These are phyloP conservation scores for Naganishia randhawae DNA, from an alignment of 768 basidiomycete species.

Conservation along the genomic window DNA sequence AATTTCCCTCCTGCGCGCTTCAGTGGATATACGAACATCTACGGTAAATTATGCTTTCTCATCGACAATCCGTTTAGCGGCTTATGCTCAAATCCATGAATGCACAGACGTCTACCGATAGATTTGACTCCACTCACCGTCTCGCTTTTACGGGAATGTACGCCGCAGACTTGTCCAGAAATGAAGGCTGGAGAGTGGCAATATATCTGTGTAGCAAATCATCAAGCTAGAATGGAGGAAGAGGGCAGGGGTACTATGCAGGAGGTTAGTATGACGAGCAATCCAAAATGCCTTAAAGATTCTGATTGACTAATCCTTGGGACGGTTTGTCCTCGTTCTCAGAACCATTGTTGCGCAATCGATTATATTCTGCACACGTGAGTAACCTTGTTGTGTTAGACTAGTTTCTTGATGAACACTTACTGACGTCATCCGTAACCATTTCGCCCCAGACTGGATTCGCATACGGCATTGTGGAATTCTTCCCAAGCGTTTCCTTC, in stretches of 20 bases:
- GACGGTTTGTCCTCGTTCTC: not conserved
- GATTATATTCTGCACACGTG: conserved; percentile 64
- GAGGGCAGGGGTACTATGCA: conserved; percentile 69
- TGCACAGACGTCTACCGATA: conserved; percentile 46
- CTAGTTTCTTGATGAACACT: not conserved
- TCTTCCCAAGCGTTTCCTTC: conserved; percentile 89
- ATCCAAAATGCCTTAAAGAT: not conserved
- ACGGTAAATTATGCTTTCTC: conserved; percentile 35
- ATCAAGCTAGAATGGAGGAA: conserved; percentile 1
- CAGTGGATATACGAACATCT: conserved; percentile 53
- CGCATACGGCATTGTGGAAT: conserved; percentile 84
- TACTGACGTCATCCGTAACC: not conserved
- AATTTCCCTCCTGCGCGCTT: not conserved
- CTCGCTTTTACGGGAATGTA: conserved; percentile 56
- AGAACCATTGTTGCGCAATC: conserved; percentile 82
- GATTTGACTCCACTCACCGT: conserved; percentile 48
- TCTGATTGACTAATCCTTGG: not conserved
- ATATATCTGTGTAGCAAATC: conserved; percentile 82
- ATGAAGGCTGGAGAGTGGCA: conserved; percentile 99
- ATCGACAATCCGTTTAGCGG: not conserved
- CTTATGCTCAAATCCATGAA: not conserved
- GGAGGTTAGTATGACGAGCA: conserved; percentile 59
- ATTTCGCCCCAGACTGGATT: conserved; percentile 65
- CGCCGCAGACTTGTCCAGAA: conserved; percentile 78
- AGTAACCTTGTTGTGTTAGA: conserved; percentile 18